phyloP scores from a whole-genome alignment of 805 yeast species.

The Metschnikowia chrysomelidarum region DNA sequence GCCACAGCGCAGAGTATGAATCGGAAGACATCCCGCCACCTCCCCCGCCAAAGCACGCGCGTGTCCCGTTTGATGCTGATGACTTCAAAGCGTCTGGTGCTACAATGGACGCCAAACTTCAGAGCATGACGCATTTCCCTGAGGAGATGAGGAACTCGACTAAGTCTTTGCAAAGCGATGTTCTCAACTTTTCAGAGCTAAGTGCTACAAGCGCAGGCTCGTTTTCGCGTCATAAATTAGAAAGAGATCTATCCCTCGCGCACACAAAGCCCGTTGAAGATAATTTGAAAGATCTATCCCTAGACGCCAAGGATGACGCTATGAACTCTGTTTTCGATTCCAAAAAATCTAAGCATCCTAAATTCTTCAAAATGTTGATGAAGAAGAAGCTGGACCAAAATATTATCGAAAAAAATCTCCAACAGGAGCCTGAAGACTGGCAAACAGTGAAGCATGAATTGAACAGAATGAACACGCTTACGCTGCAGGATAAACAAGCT shows the following conservation, averaged over 20 bases:
- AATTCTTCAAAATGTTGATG: constrained; percentile 44
- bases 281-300: constrained; percentile 22
- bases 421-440: constrained; percentile 37
- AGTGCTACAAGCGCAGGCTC: constrained; percentile 92
- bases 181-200: constrained; percentile 57
- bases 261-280: no score
- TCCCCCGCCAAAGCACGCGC: constrained; percentile 35
- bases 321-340: constrained; percentile 45
- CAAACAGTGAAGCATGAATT: constrained; percentile 29
- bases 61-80: constrained; percentile 37
- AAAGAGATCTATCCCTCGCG: no score
- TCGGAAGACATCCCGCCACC: constrained; percentile 27
- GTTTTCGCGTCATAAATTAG: constrained; percentile 67
- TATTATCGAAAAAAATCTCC: constrained; percentile 46
- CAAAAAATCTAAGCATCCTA: constrained; percentile 41
- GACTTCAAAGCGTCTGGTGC: constrained; percentile 33
- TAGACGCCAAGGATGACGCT: constrained; percentile 27
- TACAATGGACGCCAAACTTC: constrained; percentile 27
- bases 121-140: constrained; percentile 30
- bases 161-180: constrained; percentile 46
- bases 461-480: constrained; percentile 69
- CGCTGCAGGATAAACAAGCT: constrained; percentile 63
- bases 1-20: constrained; percentile 28
- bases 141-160: constrained; percentile 40
- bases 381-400: constrained; percentile 28